Percentiles rank a stretch among this genome's conserved stretches.
Evolutionary conservation across 1,139 yeast species (phyloP).

Genomic region (Hanseniaspora gamundiae): DNA sequence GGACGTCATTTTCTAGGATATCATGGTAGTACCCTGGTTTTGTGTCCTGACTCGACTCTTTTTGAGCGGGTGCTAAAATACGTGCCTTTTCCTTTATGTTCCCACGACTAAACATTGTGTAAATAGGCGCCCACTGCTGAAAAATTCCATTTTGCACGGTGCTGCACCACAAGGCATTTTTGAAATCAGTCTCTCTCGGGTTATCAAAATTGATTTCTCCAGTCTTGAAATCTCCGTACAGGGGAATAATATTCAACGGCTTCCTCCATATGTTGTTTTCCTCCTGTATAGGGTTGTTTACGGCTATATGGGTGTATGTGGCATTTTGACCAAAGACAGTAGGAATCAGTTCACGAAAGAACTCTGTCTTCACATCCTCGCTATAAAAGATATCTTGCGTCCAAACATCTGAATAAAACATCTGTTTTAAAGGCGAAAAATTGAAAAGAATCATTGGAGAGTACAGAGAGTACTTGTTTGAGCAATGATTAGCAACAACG

Average conservation of each 20-base stretch:
- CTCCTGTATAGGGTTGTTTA: slow-evolving; percentile 56
- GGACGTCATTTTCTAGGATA: slow-evolving; percentile 33
- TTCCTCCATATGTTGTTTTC: slow-evolving; percentile 42
- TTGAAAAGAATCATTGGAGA: slow-evolving; percentile 55
- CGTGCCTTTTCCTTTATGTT: slow-evolving; percentile 74
- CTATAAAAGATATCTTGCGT: slow-evolving; percentile 9
- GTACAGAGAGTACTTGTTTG: slow-evolving; percentile 49
- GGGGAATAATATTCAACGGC: slow-evolving; percentile 46
- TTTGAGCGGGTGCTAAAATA: slow-evolving; percentile 29
- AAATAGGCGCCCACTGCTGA: slow-evolving; percentile 77
- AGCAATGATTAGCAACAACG: slow-evolving; percentile 23
- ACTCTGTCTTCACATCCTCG: slow-evolving; percentile 9
- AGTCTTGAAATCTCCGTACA: slow-evolving; percentile 59
- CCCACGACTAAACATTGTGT: slow-evolving; percentile 86
- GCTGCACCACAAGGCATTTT: slow-evolving; percentile 58
- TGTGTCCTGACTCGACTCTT: neutral
- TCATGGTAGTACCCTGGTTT: slow-evolving; percentile 9
- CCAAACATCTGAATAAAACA: slow-evolving; percentile 34
- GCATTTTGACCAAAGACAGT: slow-evolving; percentile 12
- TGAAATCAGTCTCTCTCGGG: slow-evolving; percentile 37
- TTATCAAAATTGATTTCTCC: slow-evolving; percentile 20
- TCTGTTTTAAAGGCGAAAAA: slow-evolving; percentile 22
- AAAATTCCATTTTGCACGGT: slow-evolving; percentile 59
- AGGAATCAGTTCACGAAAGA: slow-evolving; percentile 23
- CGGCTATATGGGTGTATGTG: slow-evolving; percentile 49